Conservation (phyloP, 352 stramenopile genomes). For the Phytopythium ostracodes region DNA sequence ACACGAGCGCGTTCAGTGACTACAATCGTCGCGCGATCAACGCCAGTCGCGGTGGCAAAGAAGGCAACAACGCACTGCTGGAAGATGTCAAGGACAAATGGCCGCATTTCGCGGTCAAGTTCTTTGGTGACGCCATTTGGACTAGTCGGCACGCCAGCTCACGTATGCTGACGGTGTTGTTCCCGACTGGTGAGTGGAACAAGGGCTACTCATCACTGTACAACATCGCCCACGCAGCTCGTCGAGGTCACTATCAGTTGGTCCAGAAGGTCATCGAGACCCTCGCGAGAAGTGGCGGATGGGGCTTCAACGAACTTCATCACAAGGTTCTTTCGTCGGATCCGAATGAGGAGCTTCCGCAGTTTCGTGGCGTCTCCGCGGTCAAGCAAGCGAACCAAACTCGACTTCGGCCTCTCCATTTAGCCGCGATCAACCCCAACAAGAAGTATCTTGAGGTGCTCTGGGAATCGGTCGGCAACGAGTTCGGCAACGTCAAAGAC, state of each 20-base stretch:
- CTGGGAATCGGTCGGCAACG: constrained; percentile 49
- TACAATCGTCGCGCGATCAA: constrained; percentile 83
- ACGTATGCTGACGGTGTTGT: constrained; percentile 64
- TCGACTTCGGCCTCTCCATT: constrained; percentile 59
- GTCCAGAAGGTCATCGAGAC: constrained; percentile 52
- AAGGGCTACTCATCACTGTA: constrained; percentile 22
- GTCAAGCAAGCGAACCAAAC: constrained; percentile 67
- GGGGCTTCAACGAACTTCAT: constrained; percentile 65
- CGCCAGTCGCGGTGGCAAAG: constrained; percentile 69
- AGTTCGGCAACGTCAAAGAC: constrained; percentile 49
- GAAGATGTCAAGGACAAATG: constrained; percentile 23
- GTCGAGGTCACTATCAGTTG: constrained; percentile 41
- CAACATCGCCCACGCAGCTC: constrained; percentile 31
- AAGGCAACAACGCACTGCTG: constrained; percentile 74
- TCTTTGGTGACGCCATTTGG: constrained; percentile 34
- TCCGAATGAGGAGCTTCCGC: constrained; percentile 27
- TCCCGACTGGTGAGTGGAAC: constrained; percentile 55
- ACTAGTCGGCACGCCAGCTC: constrained; percentile 34
- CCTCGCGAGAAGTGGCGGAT: constrained; percentile 37
- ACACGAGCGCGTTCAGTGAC: constrained; percentile 76
- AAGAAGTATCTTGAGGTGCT: constrained; percentile 54
- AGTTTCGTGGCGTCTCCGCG: constrained; percentile 57
- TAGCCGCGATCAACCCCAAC: constrained; percentile 76
- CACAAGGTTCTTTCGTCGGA: constrained; percentile 45
- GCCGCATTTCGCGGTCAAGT: not conserved